Evolutionary conservation across 129 eudicot genomes (phyloP), one percentile per base, ranked within the genome.

Genomic region (Arctium minus): DNA sequence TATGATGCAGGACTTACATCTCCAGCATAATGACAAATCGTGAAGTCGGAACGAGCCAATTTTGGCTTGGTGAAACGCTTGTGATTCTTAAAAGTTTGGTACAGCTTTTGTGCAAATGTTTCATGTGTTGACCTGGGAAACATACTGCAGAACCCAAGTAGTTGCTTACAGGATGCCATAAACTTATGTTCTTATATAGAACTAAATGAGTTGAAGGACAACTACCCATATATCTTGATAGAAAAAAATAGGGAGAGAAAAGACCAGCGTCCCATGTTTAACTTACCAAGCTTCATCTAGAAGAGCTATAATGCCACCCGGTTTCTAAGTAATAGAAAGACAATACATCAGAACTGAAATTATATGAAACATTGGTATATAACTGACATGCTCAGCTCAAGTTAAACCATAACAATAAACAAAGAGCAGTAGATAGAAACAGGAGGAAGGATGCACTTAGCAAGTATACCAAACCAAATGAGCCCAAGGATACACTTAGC

Each of bases 251-350:
- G 69, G 53, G 9, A 60, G 7, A 72, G n/a, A 53, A 44, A 38
- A 65, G 29, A 32, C 44, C 33, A 81, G 12, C 18, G 67, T 75
- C 15, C 80, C 70, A 29, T 33, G n/a, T 36, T 65, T 65, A 39
- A 85, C 98, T 91, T 92, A 96, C 99, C 99, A 96, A 81, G 99
- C 99, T 93, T 96, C 98, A 80, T 96, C 99, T 18, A 96, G 94
- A 87, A 96, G 99, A 84, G 99, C 94, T 77, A 96, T 96, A 75
- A 96, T 96, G 81, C 99, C 99, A 72, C 99, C 99, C 5, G 98
- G 98, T 91, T 96, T 96, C 99, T 96, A 89, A 70, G 83, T 82
- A 87, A 73, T 22, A 46, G 65, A 79, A 84, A 85, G 27, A 86
- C 50, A 35, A 81, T 68, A 72, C 11, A 70, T 82, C 74, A 80